phyloP scores from a whole-genome alignment of 2,329 filamentous ascomycete genomes.

The Trichoderma simmonsii region DNA sequence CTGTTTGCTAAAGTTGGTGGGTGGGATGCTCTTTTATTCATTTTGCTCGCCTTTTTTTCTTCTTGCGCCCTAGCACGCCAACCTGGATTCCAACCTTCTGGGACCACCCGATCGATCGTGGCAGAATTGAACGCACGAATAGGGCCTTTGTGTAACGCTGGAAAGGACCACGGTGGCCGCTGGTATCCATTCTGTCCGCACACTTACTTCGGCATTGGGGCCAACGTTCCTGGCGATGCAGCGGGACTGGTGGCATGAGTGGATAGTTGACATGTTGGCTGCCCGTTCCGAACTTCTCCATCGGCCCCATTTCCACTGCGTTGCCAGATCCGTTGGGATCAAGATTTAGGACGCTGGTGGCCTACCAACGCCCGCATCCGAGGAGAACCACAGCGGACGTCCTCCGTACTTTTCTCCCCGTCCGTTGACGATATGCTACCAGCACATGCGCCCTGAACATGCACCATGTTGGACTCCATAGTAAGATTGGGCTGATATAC shows the following conservation, averaged over 20 bases:
- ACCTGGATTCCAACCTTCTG: conserved; percentile 15
- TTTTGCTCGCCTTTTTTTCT: not conserved
- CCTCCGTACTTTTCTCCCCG: not conserved
- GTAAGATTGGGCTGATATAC: conserved; percentile 1
- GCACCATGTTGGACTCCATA: not conserved
- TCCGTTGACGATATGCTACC: conserved; percentile 1
- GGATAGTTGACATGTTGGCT: conserved; percentile 16
- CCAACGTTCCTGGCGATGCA: conserved; percentile 19
- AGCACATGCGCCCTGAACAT: not conserved
- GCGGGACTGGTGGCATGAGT: conserved; percentile 19
- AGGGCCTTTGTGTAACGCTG: conserved; percentile 11
- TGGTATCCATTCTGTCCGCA: conserved; percentile 17
- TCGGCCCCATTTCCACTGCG: conserved; percentile 19
- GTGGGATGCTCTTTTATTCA: not conserved
- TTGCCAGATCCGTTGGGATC: conserved; percentile 17
- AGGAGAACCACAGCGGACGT: not conserved
- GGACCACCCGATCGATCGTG: conserved; percentile 19
- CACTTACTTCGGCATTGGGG: conserved; percentile 17
- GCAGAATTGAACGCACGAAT: conserved; percentile 15
- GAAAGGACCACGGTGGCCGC: conserved; percentile 7
- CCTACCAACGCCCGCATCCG: conserved; percentile 11
- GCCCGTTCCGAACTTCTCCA: conserved; percentile 19
- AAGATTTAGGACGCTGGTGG: conserved; percentile 4
- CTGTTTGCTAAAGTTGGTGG: not conserved
- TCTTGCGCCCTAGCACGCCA: not conserved